Evolutionary conservation across 495 filamentous ascomycete genomes (phyloP).

Genomic region (Daldinia bambusicola): DNA sequence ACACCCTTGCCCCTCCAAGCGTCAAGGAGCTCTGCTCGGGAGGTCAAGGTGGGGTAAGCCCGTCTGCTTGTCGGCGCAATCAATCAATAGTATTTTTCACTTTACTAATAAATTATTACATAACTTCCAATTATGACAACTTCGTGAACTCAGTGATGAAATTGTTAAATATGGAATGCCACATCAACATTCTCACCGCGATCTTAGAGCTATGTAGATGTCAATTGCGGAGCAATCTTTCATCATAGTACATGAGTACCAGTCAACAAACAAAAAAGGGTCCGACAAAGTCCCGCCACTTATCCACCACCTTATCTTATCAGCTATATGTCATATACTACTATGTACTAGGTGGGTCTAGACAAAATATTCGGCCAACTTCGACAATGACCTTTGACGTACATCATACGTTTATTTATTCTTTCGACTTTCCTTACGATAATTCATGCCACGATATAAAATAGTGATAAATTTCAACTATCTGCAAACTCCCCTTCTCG

Average conservation of each 20-base stretch:
- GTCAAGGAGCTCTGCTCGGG: neutral
- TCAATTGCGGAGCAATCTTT: constrained; percentile 37
- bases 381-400: neutral
- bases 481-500: neutral
- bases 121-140: neutral
- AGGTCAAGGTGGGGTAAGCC: constrained; percentile 9
- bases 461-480: neutral
- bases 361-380: neutral
- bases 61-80: neutral
- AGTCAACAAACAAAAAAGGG: constrained; percentile 14
- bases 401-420: neutral
- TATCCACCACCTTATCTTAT: constrained; percentile 35
- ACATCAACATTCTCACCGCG: neutral
- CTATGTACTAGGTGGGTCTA: neutral
- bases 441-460: neutral
- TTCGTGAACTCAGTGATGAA: neutral
- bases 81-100: constrained; percentile 3
- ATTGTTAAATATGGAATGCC: constrained; percentile 2
- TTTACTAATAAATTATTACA: constrained; percentile 5
- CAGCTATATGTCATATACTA: neutral
- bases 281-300: constrained; percentile 24
- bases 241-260: constrained; percentile 23
- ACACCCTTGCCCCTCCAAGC: neutral
- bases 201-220: constrained; percentile 8
- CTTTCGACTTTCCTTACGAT: neutral